Percentiles rank a stretch among this genome's conserved stretches.
These are phyloP conservation scores for Exophiala lecanii-corni DNA, from an alignment of 2,329 filamentous ascomycete genomes.

Conservation along the genomic window DNA sequence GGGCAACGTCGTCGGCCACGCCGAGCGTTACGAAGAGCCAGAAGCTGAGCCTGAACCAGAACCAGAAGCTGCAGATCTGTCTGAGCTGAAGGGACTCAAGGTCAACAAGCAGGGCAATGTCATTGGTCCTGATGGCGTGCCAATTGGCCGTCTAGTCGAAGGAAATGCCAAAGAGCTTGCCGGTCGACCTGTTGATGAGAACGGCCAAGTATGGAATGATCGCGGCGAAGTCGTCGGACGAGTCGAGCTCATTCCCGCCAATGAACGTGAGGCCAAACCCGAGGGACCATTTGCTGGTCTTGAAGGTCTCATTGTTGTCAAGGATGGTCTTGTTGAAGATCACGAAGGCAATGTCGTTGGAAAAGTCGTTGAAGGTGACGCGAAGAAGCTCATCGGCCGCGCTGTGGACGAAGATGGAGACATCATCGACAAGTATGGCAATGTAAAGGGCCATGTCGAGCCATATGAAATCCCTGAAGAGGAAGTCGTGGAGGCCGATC, in stretches of 20 bases:
- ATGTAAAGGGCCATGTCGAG: constrained; percentile 56
- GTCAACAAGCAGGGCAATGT: constrained; percentile 58
- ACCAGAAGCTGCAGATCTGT: constrained; percentile 46
- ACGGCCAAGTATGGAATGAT: constrained; percentile 54
- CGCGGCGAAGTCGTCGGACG: constrained; percentile 54
- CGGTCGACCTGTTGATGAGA: constrained; percentile 51
- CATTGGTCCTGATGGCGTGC: constrained; percentile 49
- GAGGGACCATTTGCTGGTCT: constrained; percentile 57
- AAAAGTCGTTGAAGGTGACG: constrained; percentile 64
- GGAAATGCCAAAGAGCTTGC: constrained; percentile 53
- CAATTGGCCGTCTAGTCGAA: constrained; percentile 53
- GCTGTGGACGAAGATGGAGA: constrained; percentile 77
- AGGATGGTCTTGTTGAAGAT: constrained; percentile 63
- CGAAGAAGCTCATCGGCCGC: constrained; percentile 67
- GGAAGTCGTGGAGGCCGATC: constrained; percentile 45
- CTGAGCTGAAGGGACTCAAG: constrained; percentile 49
- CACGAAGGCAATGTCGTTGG: constrained; percentile 73
- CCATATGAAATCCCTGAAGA: constrained; percentile 49
- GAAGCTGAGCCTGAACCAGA: constrained; percentile 42
- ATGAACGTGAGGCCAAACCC: constrained; percentile 51
- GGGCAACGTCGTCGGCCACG: constrained; percentile 58
- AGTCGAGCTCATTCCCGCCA: constrained; percentile 54
- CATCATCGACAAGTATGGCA: constrained; percentile 70
- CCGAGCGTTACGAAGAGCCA: constrained; percentile 49
- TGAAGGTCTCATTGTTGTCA: constrained; percentile 53